Conservation (phyloP, 1,284 basidiomycete genomes). For the Cryptococcus depauperatus region DNA sequence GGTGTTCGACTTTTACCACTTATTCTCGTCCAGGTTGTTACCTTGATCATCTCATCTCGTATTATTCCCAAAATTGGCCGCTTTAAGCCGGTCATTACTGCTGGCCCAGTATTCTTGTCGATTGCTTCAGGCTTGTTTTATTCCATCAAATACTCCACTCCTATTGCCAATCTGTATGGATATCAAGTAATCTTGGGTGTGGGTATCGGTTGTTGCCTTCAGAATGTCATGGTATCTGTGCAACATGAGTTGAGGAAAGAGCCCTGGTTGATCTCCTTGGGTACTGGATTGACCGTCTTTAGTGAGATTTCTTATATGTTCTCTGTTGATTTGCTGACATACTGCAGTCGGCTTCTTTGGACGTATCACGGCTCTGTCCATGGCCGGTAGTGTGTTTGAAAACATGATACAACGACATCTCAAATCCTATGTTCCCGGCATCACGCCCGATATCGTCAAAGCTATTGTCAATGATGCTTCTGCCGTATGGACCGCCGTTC, state of each 20-base stretch:
- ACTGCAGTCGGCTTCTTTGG: conserved; percentile 35
- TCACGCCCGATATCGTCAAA: conserved; percentile 15
- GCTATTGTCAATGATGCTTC: conserved; percentile 29
- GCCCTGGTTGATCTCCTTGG: conserved; percentile 36
- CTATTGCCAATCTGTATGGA: conserved; percentile 32
- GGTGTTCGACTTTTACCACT: conserved; percentile 41
- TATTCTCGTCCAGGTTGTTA: conserved; percentile 39
- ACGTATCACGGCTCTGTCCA: conserved; percentile 41
- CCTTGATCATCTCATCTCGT: conserved; percentile 35
- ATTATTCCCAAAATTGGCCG: conserved; percentile 36
- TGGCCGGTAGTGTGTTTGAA: conserved; percentile 41
- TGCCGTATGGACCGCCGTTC: conserved; percentile 32
- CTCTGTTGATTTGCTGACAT: background rate
- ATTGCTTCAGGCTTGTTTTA: conserved; percentile 39
- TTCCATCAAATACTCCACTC: conserved; percentile 26
- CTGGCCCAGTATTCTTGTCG: conserved; percentile 33
- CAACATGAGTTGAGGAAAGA: conserved; percentile 38
- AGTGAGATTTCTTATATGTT: conserved; percentile 12
- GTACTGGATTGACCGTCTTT: conserved; percentile 33
- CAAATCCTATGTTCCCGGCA: conserved; percentile 21
- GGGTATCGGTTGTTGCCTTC: conserved; percentile 37
- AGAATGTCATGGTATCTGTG: conserved; percentile 38
- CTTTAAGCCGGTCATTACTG: conserved; percentile 38
- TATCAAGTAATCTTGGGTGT: conserved; percentile 38
- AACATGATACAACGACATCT: conserved; percentile 39